Evolutionary conservation across 2,329 filamentous ascomycete genomes (phyloP), one percentile per base, ranked within the genome.

Genomic region (Botryotinia narcissicola): DNA sequence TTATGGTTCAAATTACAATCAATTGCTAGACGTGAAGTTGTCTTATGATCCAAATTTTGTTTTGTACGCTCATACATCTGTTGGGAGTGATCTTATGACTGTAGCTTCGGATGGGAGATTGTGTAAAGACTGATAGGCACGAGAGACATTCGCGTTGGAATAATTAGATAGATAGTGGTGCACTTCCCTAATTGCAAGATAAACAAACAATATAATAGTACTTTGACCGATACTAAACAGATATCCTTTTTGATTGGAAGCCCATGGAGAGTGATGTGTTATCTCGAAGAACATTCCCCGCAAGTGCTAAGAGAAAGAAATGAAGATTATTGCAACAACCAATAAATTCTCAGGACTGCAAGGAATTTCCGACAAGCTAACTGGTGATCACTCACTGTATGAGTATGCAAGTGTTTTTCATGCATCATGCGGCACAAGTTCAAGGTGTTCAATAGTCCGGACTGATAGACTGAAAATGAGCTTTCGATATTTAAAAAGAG

Each of bases 161-260:
- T 4, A 1, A 40, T 40, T 16, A 40, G 14, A 18, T 25, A 4
- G 6, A 25, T n/a, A 16, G 22, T 40, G 12, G 8, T 4, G 12
- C 35, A 10, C 12, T 18, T 9, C 4, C 29, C 18, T 22, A 60
- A 35, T 6, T 22, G 35, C 5, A 60, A 59, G 32, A 35, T 5
- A 20, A 6, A 4, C 3, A 9, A 60, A 22, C 29, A 0, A 60
- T 60, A 22, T 35, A 9, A 35, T 60, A 4, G 57, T 22, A 22
- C 1, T 60, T 9, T 20, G 20, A 20, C 20, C 42, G 20, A 20
- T 20, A 20, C 18, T 44, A 20, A 44, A 44, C 18, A 44, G 6
- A 20, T 1, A 20, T 40, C 12, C n/a, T 61, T 3, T 40, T 12
- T 12, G 4, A 4, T 0, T 37, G 14, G 7, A 22, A 3, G 1